Evolutionary conservation across 2,329 filamentous ascomycete species (phyloP).

Genomic region (Arthrobotrys musiformis): DNA sequence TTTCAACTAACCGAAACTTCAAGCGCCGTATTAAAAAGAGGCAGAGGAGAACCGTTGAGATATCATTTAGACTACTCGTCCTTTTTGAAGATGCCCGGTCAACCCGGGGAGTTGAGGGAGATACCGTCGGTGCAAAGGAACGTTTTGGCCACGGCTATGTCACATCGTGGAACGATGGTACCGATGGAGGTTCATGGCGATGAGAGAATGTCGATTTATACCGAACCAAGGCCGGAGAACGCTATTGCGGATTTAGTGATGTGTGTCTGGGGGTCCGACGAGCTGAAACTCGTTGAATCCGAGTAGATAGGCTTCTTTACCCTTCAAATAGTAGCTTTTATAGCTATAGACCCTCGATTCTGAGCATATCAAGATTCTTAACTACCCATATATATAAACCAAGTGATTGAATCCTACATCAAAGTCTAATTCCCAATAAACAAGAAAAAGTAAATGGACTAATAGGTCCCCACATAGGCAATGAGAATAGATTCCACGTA

Average conservation of each 20-base stretch:
- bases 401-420: background rate
- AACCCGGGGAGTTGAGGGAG: conserved; percentile 7
- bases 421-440: background rate
- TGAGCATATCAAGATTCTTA: background rate
- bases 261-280: conserved; percentile 52
- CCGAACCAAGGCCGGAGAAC: conserved; percentile 42
- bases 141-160: conserved; percentile 35
- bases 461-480: background rate
- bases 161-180: conserved; percentile 40
- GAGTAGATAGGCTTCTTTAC: background rate
- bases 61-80: conserved; percentile 53
- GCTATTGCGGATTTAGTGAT: conserved; percentile 53
- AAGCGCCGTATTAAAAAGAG: conserved; percentile 29
- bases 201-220: conserved; percentile 55
- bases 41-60: conserved; percentile 23
- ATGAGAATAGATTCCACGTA: no score
- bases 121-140: conserved; percentile 52
- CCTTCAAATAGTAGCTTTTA: no score
- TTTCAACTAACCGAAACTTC: conserved; percentile 53
- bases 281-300: conserved; percentile 18
- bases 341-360: background rate
- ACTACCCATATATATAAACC: no score
- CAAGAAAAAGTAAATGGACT: background rate
- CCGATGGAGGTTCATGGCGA: conserved; percentile 45
- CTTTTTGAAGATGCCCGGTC: conserved; percentile 13